Conservation (phyloP, 2,329 filamentous ascomycete genomes). For the Colletotrichum liriopes region DNA sequence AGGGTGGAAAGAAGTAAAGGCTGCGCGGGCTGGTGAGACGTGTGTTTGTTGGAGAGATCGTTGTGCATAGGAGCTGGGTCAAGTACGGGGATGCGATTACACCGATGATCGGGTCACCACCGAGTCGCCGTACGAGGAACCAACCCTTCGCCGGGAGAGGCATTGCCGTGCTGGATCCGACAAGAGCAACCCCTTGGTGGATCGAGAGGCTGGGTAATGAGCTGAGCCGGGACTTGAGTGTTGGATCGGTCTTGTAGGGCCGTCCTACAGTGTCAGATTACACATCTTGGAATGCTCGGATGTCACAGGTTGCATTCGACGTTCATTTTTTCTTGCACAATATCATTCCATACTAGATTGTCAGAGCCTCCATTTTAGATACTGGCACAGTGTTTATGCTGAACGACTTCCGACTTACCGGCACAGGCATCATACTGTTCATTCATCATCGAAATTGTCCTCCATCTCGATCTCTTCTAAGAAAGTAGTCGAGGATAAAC, state of each 20-base stretch:
- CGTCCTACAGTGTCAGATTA: not conserved
- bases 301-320: constrained; percentile 39
- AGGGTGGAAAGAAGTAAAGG: constrained; percentile 48
- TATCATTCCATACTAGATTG: constrained; percentile 26
- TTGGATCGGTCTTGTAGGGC: not conserved
- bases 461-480: not conserved
- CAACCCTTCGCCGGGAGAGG: not conserved
- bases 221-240: not conserved
- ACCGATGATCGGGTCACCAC: not conserved
- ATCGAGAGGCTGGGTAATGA: constrained; percentile 27
- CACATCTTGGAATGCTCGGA: constrained; percentile 20
- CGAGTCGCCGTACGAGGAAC: not conserved
- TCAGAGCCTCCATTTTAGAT: constrained; percentile 9
- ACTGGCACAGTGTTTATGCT: constrained; percentile 5
- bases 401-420: not conserved
- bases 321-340: constrained; percentile 28
- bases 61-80: not conserved
- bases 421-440: not conserved
- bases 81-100: not conserved
- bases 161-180: not conserved
- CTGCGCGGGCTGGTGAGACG: not conserved
- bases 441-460: not conserved
- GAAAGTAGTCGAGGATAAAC: not conserved
- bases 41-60: not conserved
- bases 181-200: not conserved